Base-by-base conservation (phyloP, 176 grass and related monocot species). In the Musa beccarii region DNA sequence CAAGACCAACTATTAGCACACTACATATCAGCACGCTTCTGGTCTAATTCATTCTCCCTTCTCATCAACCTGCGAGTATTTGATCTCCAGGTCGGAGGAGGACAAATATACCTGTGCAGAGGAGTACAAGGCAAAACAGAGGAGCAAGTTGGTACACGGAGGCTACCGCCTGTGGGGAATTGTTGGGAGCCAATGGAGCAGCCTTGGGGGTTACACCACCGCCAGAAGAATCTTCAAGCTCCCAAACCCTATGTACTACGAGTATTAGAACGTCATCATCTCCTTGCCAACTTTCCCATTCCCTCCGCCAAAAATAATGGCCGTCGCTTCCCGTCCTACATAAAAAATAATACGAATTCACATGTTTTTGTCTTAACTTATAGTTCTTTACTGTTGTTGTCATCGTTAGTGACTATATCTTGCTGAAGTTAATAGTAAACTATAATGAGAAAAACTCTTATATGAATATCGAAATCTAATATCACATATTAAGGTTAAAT, bases 221-320 rank as follows among this genome's bases (percentile, higher is more conserved):
- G 75, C 75, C 13, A 53, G 61, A 10, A 77, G 75, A 77, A 77
- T 65, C 11, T 77, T 77, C 61, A 77, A 77, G 17, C 75, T 77
- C 49, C 75, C 75, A 16, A 77, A 77, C 16, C 43, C 75, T 2
- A 77, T 77, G 59, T 77, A 77, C 62, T 77, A 77, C 3, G 61
- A 66, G 24, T 74, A 74, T 5, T 74, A 74, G 22, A 2, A 53
- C 19, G 9, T 71, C 43, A 51, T 9, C 0, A 9, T 51, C n/a
- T 49, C 50, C 52, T 11, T 71, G 69, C 15, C 4, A 71, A 20
- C 16, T 51, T 51, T 71, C 1, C 11, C 11, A 12, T 66, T 66
- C 12, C 10, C 10, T 65, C 63, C 34, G 4, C 34, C 34, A 43
- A 43, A 43, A 43, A 43, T 43, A 43, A 43, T 43, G 34, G 34